Evolutionary conservation across 352 stramenopile species (phyloP).

Genomic region (Pythium dissimile): DNA sequence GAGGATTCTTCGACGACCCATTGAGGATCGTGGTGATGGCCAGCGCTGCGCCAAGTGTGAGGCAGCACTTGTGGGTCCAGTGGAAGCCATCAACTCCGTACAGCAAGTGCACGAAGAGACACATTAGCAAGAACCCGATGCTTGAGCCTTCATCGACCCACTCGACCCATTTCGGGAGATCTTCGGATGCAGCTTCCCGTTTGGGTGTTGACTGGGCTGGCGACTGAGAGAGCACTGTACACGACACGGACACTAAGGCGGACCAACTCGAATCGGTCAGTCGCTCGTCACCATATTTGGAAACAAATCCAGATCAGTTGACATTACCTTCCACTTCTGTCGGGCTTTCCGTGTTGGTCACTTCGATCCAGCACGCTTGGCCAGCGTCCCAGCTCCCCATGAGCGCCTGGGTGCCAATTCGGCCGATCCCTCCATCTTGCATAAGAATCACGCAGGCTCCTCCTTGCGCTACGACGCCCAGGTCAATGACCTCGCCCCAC

Average conservation of each 20-base stretch:
- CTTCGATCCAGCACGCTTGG: slow-evolving; percentile 73
- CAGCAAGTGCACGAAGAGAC: slow-evolving; percentile 77
- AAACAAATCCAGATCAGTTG: neutral
- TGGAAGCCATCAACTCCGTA: slow-evolving; percentile 84
- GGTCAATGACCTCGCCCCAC: slow-evolving; percentile 62
- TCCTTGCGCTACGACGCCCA: slow-evolving; percentile 75
- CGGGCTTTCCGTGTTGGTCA: slow-evolving; percentile 50
- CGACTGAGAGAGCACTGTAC: slow-evolving; percentile 58
- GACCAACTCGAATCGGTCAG: neutral
- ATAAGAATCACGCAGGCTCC: slow-evolving; percentile 78
- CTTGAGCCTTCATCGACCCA: slow-evolving; percentile 75
- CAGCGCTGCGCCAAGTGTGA: slow-evolving; percentile 72
- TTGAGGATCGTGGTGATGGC: slow-evolving; percentile 83
- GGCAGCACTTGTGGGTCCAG: slow-evolving; percentile 83
- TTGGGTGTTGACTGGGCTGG: slow-evolving; percentile 25
- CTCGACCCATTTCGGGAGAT: slow-evolving; percentile 66
- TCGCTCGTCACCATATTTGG: neutral
- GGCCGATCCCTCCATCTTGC: slow-evolving; percentile 62
- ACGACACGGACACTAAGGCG: slow-evolving; percentile 61
- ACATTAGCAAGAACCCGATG: slow-evolving; percentile 81
- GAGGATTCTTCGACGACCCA: slow-evolving; percentile 38
- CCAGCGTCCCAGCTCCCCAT: slow-evolving; percentile 85
- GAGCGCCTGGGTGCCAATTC: slow-evolving; percentile 77
- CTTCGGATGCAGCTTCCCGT: slow-evolving; percentile 25
- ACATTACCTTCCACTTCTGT: slow-evolving; percentile 77